Conservation (phyloP, 176 grass and related monocot species). For the Panicum miliaceum region DNA sequence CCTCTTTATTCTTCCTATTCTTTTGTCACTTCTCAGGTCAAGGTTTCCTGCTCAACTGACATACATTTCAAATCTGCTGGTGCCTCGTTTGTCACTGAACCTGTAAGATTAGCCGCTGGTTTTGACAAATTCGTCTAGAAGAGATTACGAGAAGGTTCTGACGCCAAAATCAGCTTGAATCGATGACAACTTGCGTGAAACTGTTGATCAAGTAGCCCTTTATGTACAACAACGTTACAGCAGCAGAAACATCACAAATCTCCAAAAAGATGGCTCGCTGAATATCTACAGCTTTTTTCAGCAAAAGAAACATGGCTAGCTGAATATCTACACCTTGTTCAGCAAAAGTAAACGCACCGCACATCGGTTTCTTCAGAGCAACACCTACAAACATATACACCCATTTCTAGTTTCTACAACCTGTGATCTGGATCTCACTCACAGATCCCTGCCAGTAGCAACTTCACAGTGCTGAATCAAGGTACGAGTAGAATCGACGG, state of each 20-base stretch:
- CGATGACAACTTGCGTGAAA: neutral
- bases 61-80: neutral
- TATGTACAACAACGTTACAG: constrained; percentile 4
- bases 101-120: neutral
- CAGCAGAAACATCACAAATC: constrained; percentile 8
- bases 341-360: neutral
- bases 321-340: neutral
- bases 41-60: neutral
- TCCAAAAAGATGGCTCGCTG: neutral
- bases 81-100: neutral
- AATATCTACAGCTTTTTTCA: constrained; percentile 14
- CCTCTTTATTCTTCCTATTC: neutral
- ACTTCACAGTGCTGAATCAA: constrained; percentile 64
- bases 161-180: neutral
- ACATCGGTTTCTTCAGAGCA: constrained; percentile 15
- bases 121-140: constrained; percentile 5
- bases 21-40: neutral
- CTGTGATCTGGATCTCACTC: neutral
- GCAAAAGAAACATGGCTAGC: neutral
- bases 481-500: constrained; percentile 56
- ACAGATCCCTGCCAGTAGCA: neutral
- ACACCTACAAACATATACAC: constrained; percentile 27
- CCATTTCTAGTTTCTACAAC: neutral
- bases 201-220: neutral
- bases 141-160: neutral